Base-by-base conservation (phyloP, 805 yeast genomes). In the Ogataea philodendri region DNA sequence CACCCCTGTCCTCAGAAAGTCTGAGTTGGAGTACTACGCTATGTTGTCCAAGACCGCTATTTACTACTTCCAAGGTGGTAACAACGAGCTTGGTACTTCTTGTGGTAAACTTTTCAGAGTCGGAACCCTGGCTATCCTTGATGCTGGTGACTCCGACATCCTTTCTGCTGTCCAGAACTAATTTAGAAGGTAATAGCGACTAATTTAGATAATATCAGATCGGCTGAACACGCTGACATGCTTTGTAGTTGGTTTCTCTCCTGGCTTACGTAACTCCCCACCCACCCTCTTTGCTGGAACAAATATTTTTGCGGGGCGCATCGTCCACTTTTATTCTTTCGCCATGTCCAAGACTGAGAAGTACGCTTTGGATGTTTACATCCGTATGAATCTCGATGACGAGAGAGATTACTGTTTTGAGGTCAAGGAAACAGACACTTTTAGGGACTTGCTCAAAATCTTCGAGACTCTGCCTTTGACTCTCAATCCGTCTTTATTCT, bases 61-160 rank as follows among this genome's bases (percentile, higher is more conserved):
- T 55, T 89, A 90, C 93, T 94, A 89, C 89, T 93, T 89, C 95
- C 93, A 83, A 75, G 97, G 97, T 80, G 95, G 96, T 73, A 90
- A 90, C 96, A 90, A 90, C 77, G 97, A 90, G 78, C 86, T 90
- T 67, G 97, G 97, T 80, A 93, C 99, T 62, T 96, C 96, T 61
- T 90, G 96, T 77, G 99, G 99, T 89, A 90, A 86, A 76, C 87
- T 93, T 66, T 93, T 93, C 96, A 87, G 97, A 79, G 97, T 93
- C 62, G 97, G 97, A 79, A 90, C 89, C 65, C 76, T 93, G 64
- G 77, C 97, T 64, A 71, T 93, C 63, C 76, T 90, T 65, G 98
- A 93, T 63, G 96, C 96, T 62, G 99, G 99, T 89, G 99, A 93
- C 78, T 93, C 98, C 63, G 99, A 93, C 75, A 89, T 93, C 76